phyloP scores from a whole-genome alignment of 2,329 filamentous ascomycete species.

The Cadophora gregata region DNA sequence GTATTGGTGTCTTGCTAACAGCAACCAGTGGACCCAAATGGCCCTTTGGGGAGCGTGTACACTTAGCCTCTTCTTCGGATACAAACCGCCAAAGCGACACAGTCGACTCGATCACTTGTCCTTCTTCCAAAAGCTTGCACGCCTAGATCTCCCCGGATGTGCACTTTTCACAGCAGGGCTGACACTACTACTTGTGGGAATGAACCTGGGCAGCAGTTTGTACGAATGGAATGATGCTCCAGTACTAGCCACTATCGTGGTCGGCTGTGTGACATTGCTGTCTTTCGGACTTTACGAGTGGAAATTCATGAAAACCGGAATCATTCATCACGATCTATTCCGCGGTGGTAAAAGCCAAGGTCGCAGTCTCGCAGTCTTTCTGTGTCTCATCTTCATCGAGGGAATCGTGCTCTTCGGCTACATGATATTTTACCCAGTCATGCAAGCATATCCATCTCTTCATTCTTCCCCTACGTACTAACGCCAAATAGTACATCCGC shows the following conservation, averaged over 20 bases:
- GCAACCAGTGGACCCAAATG: background rate
- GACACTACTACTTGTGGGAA: constrained; percentile 36
- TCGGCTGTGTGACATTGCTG: constrained; percentile 48
- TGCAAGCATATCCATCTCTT: background rate
- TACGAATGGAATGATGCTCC: constrained; percentile 60
- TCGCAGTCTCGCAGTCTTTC: background rate
- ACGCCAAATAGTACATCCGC: background rate
- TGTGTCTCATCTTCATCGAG: background rate
- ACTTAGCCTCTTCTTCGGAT: constrained; percentile 21
- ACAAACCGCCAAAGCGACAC: constrained; percentile 30
- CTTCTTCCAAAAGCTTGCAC: constrained; percentile 19
- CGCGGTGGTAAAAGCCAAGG: constrained; percentile 1
- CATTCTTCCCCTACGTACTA: background rate
- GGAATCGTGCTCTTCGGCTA: constrained; percentile 1
- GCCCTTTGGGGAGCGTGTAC: background rate
- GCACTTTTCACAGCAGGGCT: constrained; percentile 29
- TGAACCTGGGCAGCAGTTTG: constrained; percentile 64
- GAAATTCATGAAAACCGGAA: constrained; percentile 34
- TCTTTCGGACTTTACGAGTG: constrained; percentile 34
- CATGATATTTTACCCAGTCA: background rate
- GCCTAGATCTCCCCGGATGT: constrained; percentile 33
- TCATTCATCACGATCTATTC: constrained; percentile 35
- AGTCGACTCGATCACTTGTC: constrained; percentile 28
- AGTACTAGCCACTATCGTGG: constrained; percentile 57
- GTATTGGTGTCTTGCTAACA: background rate